phyloP scores from a whole-genome alignment of 352 stramenopile genomes.

The Phytophthora kernoviae region DNA sequence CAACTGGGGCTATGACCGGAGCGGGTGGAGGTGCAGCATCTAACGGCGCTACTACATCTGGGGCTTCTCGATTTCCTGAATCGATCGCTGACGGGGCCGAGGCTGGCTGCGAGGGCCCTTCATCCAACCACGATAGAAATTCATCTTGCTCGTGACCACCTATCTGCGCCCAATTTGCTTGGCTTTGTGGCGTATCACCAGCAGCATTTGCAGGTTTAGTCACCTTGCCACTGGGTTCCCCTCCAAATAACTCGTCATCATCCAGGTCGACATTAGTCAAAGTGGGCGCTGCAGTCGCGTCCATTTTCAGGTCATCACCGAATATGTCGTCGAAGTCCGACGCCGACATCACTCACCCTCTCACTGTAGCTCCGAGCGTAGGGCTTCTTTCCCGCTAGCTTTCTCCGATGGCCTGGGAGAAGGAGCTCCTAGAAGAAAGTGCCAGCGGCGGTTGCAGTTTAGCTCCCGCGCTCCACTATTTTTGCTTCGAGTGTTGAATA shows the following conservation, averaged over 20 bases:
- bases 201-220: conserved; percentile 12
- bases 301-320: conserved; percentile 73
- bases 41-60: background rate
- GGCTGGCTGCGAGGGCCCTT: conserved; percentile 27
- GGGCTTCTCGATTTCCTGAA: background rate
- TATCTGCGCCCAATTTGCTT: conserved; percentile 39
- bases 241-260: conserved; percentile 45
- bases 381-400: background rate
- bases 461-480: conserved; percentile 12
- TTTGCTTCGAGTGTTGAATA: no score
- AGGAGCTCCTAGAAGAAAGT: conserved; percentile 11
- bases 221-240: conserved; percentile 10
- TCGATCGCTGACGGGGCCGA: background rate
- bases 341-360: conserved; percentile 21
- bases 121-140: conserved; percentile 85
- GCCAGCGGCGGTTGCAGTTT: conserved; percentile 12
- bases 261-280: conserved; percentile 53
- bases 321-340: conserved; percentile 87
- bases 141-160: conserved; percentile 53
- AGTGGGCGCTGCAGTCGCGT: conserved; percentile 49
- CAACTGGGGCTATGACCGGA: background rate
- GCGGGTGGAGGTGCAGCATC: conserved; percentile 17
- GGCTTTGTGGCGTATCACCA: conserved; percentile 12
- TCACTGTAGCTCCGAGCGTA: background rate
- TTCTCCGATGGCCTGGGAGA: background rate